Evolutionary conservation across 257 asterid genomes (phyloP), one percentile per base, ranked within the genome.

Genomic region (Solanum virginianum): DNA sequence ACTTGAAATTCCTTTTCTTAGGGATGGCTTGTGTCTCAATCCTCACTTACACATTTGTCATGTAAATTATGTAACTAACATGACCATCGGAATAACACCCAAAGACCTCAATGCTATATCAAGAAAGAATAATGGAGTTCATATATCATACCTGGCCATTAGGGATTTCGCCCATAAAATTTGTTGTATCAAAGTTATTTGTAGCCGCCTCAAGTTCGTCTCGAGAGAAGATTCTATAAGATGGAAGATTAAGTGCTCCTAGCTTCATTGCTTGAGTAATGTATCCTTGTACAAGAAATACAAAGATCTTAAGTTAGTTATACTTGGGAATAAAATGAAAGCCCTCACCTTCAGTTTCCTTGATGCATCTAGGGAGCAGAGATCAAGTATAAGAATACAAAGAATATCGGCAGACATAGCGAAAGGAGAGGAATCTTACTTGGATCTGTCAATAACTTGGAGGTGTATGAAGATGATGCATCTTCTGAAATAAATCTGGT

Each of bases 181-280:
- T 80, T 26, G 97, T 92, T n/a, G 94, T 63, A 49, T 89, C 90
- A 15, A 94, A 94, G 86, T 94, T 92, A 84, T 89, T 91, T 1
- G 98, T 93, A 36, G 98, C 99, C 86, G 77, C 90, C 91, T 93
- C 93, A 32, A 96, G 93, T 86, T 96, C 99, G 85, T 92, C 98
- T 45, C 92, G 77, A 20, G 97, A 88, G 84, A 94, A 94, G 45
- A 92, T 89, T 83, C 96, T 85, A 80, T 94, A 94, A 56, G 94
- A 88, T 43, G 98, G 97, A 89, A 96, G 91, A 63, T 93, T 93
- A 17, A 91, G 88, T 57, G 94, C 90, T 72, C 97, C 98, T 56
- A 93, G 80, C 86, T 92, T 94, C 98, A 92, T 92, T 54, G 97
- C 93, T 88, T 90, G 97, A 66, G 97, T 90, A 85, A 93, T 91